phyloP scores from a whole-genome alignment of 148 eudicot genomes.

The Arbutus unedo region DNA sequence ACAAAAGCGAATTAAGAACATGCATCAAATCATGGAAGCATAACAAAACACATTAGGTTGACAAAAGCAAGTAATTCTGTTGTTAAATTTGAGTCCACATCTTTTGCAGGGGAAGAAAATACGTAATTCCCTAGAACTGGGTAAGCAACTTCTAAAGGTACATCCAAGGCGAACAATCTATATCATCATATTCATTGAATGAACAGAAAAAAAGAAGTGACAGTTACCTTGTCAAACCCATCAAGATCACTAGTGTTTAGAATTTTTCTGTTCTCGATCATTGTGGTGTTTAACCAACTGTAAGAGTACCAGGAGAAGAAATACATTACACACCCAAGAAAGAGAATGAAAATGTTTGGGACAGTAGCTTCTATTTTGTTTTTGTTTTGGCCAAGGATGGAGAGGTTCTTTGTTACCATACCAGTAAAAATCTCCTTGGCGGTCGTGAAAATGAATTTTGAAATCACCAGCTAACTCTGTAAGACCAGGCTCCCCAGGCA shows the following conservation, averaged over 20 bases:
- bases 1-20: not conserved
- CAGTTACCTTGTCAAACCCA: conserved; percentile 87
- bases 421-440: conserved; percentile 99
- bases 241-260: conserved; percentile 79
- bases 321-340: not conserved
- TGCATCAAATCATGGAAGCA: not conserved
- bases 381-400: not conserved
- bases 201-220: not conserved
- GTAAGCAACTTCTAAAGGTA: conserved; percentile 2
- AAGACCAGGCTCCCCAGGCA: conserved; percentile 98
- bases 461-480: conserved; percentile 89
- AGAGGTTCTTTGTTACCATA: conserved; percentile 24
- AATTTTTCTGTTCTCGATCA: conserved; percentile 84
- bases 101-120: not conserved
- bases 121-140: not conserved
- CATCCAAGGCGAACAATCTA: not conserved
- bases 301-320: conserved; percentile 11
- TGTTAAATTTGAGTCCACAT: not conserved
- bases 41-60: not conserved
- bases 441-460: conserved; percentile 89
- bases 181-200: not conserved
- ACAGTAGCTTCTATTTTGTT: not conserved
- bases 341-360: not conserved
- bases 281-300: conserved; percentile 98
- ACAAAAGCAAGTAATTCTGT: not conserved